These are phyloP conservation scores for Gossypium gossypioides DNA, from an alignment of 441 rosid genomes.

Conservation along the genomic window DNA sequence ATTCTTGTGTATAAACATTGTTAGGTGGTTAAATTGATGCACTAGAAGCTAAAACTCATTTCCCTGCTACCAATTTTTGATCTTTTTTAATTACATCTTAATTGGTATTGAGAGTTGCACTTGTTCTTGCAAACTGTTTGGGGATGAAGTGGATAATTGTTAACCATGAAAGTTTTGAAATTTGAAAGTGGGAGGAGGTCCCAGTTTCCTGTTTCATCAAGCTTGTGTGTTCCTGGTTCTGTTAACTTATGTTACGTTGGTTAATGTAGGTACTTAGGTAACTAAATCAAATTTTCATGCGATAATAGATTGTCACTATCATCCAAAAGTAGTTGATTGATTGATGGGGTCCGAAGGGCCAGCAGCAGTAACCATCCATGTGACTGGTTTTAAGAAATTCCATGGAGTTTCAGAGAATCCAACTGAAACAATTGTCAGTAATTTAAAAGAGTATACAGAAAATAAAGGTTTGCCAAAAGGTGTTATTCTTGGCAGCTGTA, in stretches of 20 bases:
- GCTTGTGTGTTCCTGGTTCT: background rate
- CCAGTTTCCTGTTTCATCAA: background rate
- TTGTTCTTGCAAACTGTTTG: background rate
- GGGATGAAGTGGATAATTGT: background rate
- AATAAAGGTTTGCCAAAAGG: slow-evolving; percentile 68
- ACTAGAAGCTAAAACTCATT: background rate
- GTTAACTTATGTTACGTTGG: slow-evolving; percentile 2
- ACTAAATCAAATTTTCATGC: slow-evolving; percentile 18
- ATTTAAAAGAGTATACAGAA: slow-evolving; percentile 53
- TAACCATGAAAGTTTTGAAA: background rate
- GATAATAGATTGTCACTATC: slow-evolving; percentile 11
- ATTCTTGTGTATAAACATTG: background rate
- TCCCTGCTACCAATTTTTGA: background rate
- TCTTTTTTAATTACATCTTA: background rate
- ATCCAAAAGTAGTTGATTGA: slow-evolving; percentile 18
- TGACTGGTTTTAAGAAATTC: slow-evolving; percentile 90
- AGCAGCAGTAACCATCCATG: slow-evolving; percentile 50
- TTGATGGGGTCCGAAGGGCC: slow-evolving; percentile 96
- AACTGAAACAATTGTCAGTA: slow-evolving; percentile 62
- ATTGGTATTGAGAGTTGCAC: background rate
- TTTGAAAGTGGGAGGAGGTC: background rate
- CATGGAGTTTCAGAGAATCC: slow-evolving; percentile 97
- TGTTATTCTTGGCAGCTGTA: slow-evolving; percentile 58
- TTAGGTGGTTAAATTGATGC: background rate
- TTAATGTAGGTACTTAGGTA: slow-evolving; percentile 27